A percentile compares a stretch with the other conserved stretches of the same genome.
phyloP scores from a whole-genome alignment of 2,329 filamentous ascomycete species.

The Neophaeococcomyces mojaviensis region DNA sequence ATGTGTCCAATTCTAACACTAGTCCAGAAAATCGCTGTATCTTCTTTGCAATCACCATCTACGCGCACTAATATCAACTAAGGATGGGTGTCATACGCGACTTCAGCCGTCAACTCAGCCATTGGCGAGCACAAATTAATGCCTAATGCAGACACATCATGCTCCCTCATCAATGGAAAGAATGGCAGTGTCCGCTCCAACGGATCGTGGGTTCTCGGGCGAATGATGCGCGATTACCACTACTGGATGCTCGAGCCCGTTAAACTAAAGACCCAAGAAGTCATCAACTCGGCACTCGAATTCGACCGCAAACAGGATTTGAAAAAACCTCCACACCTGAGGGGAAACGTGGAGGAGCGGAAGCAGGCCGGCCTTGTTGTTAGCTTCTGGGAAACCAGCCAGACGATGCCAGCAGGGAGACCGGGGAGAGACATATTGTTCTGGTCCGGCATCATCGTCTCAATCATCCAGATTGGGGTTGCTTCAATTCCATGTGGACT shows the following conservation, averaged over 20 bases:
- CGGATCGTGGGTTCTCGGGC: slow-evolving; percentile 35
- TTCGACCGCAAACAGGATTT: neutral
- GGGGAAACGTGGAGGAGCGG: neutral
- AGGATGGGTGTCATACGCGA: slow-evolving; percentile 30
- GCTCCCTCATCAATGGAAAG: slow-evolving; percentile 29
- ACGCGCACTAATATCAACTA: too few species aligned
- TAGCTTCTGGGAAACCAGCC: slow-evolving; percentile 10
- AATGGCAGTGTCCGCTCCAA: slow-evolving; percentile 32
- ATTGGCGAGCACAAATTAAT: slow-evolving; percentile 28
- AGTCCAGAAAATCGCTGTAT: neutral
- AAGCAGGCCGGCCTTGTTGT: slow-evolving; percentile 13
- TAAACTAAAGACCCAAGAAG: neutral
- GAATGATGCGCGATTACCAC: slow-evolving; percentile 35
- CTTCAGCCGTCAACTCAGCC: slow-evolving; percentile 20
- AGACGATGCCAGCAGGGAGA: slow-evolving; percentile 1
- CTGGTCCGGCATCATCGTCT: slow-evolving; percentile 20
- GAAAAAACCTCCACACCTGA: neutral
- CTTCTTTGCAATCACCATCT: neutral
- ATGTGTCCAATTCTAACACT: neutral
- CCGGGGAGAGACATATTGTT: slow-evolving; percentile 7
- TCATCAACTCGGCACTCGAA: neutral
- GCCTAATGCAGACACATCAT: slow-evolving; percentile 27
- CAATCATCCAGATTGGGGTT: slow-evolving; percentile 27
- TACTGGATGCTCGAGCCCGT: slow-evolving; percentile 9
- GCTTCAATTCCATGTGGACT: slow-evolving; percentile 25